These are phyloP conservation scores for Suillus subalutaceus DNA, from an alignment of 768 basidiomycete species.

Conservation along the genomic window DNA sequence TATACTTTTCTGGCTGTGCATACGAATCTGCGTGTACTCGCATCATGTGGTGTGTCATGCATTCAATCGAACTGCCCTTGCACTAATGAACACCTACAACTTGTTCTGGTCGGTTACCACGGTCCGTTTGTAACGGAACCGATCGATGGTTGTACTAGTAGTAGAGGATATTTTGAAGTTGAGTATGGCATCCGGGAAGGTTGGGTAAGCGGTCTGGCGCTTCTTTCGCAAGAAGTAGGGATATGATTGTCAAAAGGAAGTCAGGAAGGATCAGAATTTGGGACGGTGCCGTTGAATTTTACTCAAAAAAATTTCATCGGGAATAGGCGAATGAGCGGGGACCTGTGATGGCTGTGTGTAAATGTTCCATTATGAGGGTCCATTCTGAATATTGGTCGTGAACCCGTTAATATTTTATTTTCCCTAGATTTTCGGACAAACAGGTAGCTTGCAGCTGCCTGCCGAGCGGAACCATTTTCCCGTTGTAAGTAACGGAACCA, in stretches of 20 bases:
- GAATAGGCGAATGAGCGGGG: slow-evolving; percentile 40
- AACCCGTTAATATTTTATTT: slow-evolving; percentile 17
- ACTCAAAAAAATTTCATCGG: slow-evolving; percentile 37
- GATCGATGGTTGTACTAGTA: neutral
- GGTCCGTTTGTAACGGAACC: slow-evolving; percentile 1
- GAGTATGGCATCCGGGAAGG: too few relatives aligned
- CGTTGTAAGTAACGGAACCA: slow-evolving; percentile 30
- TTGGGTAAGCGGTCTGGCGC: slow-evolving; percentile 4
- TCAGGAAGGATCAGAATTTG: slow-evolving; percentile 15
- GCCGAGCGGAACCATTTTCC: slow-evolving; percentile 33
- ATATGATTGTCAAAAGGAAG: slow-evolving; percentile 12
- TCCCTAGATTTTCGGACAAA: slow-evolving; percentile 16
- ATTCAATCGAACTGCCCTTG: neutral
- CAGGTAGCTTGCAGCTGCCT: slow-evolving; percentile 10
- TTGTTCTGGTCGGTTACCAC: neutral
- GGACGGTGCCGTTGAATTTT: slow-evolving; percentile 25
- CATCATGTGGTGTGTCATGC: slow-evolving; percentile 24
- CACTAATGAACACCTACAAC: neutral
- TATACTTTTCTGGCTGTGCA: slow-evolving; percentile 28
- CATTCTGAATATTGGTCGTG: slow-evolving; percentile 13
- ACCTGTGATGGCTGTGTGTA: slow-evolving; percentile 42
- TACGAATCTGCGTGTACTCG: slow-evolving; percentile 5
- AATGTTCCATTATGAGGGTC: slow-evolving; percentile 19
- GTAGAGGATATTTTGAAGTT: neutral
- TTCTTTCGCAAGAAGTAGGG: slow-evolving; percentile 16